A percentile compares a stretch with the other conserved stretches of the same genome.
Conservation (phyloP, 208 protist genomes). For the Trypanosoma melophagium region DNA sequence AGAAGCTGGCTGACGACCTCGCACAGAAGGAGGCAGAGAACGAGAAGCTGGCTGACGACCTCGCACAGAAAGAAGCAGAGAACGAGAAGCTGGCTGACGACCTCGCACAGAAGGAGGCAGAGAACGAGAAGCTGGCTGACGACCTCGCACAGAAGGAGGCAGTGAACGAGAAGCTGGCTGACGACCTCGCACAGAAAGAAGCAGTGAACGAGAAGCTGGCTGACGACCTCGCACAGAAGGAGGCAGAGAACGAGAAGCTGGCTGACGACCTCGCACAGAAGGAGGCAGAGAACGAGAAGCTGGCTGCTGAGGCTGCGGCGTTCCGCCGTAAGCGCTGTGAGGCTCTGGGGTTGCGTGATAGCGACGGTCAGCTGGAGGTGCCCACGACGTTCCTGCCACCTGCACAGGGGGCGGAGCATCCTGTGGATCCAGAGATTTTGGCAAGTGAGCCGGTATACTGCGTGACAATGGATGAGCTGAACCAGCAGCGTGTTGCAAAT, state of each 20-base stretch:
- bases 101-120: conserved; percentile 15
- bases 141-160: too few species aligned
- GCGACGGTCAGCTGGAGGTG: background rate
- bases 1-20: conserved; percentile 18
- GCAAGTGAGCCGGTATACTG: conserved; percentile 28
- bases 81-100: too few species aligned
- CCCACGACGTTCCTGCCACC: too few species aligned
- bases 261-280: conserved; percentile 17
- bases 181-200: conserved; percentile 22
- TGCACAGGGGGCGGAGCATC: too few species aligned
- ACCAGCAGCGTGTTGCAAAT: background rate
- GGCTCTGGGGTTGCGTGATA: conserved; percentile 11
- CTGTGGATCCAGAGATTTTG: background rate
- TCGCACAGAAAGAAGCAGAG: too few species aligned
- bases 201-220: conserved; percentile 31
- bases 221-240: too few species aligned
- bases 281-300: conserved; percentile 17
- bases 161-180: conserved; percentile 20
- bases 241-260: conserved; percentile 23
- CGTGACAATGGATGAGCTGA: conserved; percentile 29
- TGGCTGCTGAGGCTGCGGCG: conserved; percentile 24
- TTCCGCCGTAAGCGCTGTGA: conserved; percentile 31
- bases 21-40: conserved; percentile 15
- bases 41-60: background rate
- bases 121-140: conserved; percentile 14